Evolutionary conservation across 2,329 filamentous ascomycete species (phyloP), one percentile per base, ranked within the genome.

Genomic region (Aspergillus brunneoviolaceus): DNA sequence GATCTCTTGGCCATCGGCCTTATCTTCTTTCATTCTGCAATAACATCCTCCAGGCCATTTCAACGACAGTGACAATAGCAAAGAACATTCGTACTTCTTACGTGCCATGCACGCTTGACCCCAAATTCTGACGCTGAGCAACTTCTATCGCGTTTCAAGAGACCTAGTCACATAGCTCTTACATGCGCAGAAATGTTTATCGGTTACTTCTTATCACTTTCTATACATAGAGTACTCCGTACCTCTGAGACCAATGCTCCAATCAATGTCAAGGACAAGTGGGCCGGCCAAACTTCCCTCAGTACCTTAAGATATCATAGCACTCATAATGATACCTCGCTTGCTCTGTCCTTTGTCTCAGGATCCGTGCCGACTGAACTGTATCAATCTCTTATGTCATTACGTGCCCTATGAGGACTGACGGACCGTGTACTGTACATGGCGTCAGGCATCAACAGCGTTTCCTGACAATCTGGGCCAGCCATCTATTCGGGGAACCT

Each of bases 381-480:
- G 39, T 19, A 45, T 45, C 39, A 9, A 9, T 45, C 39, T 45
- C 39, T 45, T 45, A 42, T 42, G 39, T 45, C 39, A 19, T 45
- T 45, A 45, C 16, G 39, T 45, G 16, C 39, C 39, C 16, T 45
- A 45, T 45, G 14, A 45, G 16, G 14, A 45, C 16, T 19, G 39
- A 45, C 39, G 39, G n/a, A 16, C n/a, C 42, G 39, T 29, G 42
- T 55, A 29, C 27, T 10, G 27, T 29, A 29, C 27, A 47, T 49
- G 42, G 48, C 48, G 29, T 55, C 53, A 55, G 53, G 53, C 53
- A 55, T 35, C 53, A 49, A 55, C 48, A 21, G 11, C 31, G 25
- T 42, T 23, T 19, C 42, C 25, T 21, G 23, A 33, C 19, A 23
- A 45, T 55, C 45, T 48, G 48, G 27, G 48, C 53, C 31, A 48